Evolutionary conservation across 441 rosid genomes (phyloP).

Genomic region (Euphorbia celastroides): DNA sequence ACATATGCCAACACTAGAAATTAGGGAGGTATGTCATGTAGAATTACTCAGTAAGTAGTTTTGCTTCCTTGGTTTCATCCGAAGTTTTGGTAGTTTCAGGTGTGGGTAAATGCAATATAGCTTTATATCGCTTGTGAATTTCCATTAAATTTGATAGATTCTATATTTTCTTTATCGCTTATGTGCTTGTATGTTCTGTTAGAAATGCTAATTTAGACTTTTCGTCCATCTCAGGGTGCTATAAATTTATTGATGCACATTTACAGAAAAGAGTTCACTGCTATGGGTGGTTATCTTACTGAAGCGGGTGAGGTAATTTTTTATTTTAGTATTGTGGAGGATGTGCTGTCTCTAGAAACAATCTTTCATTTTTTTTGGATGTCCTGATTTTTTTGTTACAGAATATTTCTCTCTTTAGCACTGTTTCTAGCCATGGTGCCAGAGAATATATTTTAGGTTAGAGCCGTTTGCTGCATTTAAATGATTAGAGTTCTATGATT

Average conservation of each 20-base stretch:
- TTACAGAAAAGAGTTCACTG: constrained; percentile 79
- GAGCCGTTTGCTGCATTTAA: background rate
- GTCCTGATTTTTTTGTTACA: background rate
- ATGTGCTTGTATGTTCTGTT: background rate
- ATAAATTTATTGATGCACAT: constrained; percentile 86
- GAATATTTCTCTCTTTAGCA: background rate
- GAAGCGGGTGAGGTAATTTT: constrained; percentile 95
- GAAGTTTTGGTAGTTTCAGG: background rate
- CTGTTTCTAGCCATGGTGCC: background rate
- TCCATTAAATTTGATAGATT: no score
- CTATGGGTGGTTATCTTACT: constrained; percentile 96
- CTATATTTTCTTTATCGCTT: background rate
- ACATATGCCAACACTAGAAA: constrained; percentile 97
- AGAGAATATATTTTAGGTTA: no score
- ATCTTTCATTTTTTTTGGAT: background rate
- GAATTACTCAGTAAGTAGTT: constrained; percentile 2
- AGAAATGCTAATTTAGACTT: constrained; percentile 3
- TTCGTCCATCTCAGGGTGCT: constrained; percentile 65
- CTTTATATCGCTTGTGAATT: background rate
- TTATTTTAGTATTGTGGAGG: background rate
- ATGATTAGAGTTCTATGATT: background rate
- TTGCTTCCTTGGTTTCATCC: background rate
- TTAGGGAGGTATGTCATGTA: constrained; percentile 67
- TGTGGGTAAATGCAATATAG: background rate
- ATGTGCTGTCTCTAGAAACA: background rate